Percentiles rank a stretch among this genome's conserved stretches.
Conservation (phyloP, 116 monocot genomes). For the Zostera marina region DNA sequence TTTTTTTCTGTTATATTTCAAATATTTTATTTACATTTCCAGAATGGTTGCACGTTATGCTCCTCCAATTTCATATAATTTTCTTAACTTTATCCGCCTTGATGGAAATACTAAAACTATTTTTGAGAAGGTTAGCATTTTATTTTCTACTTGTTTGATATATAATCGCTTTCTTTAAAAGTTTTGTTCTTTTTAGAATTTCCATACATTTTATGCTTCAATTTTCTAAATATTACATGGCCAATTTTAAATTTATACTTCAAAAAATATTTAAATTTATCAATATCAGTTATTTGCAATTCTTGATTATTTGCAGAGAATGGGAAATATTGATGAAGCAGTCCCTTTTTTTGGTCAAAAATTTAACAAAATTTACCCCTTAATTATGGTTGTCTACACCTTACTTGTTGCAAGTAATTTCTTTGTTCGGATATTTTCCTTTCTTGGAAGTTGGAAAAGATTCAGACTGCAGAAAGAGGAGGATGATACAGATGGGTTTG, state of each 20-base stretch:
- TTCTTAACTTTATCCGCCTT: conserved; percentile 90
- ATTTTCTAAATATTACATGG: conserved; percentile 1
- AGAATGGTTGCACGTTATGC: conserved; percentile 99
- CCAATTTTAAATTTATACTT: background rate
- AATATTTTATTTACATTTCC: conserved; percentile 1
- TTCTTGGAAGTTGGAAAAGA: conserved; percentile 76
- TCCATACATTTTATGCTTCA: background rate
- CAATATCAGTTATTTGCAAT: background rate
- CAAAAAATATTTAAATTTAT: background rate
- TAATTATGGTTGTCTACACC: conserved; percentile 98
- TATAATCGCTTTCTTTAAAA: no score
- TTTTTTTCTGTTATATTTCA: background rate
- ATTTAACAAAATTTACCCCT: conserved; percentile 91
- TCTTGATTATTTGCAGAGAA: conserved; percentile 44
- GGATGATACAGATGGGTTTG: conserved; percentile 70
- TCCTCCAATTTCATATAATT: conserved; percentile 95
- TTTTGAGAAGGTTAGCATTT: conserved; percentile 63
- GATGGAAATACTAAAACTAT: conserved; percentile 59
- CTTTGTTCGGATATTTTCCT: conserved; percentile 68
- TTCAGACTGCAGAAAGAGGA: conserved; percentile 60
- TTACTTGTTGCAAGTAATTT: conserved; percentile 87
- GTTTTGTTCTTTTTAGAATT: background rate
- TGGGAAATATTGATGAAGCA: conserved; percentile 95
- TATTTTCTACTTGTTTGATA: background rate
- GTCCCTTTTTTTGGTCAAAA: conserved; percentile 91